Base-by-base conservation (phyloP, 1,284 basidiomycete species). In the Cystobasidiaceae sp. region DNA sequence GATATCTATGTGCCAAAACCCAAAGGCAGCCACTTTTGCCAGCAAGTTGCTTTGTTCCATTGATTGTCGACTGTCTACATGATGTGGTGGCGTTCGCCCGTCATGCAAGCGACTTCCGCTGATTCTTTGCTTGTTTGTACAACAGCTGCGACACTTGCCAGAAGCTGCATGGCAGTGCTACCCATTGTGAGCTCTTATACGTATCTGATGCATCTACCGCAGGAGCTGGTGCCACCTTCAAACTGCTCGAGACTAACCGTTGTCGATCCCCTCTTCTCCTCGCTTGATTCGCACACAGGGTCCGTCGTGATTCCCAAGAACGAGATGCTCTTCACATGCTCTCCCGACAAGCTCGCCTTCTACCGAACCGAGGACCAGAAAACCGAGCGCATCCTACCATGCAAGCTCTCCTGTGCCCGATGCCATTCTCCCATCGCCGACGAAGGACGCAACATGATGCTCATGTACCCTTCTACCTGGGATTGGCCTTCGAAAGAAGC, bases 361-460 rank as follows among this genome's bases (percentile, higher is more conserved):
- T 64, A 64, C 43, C 61, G 61, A 30, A 64, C 61, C 17, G 50
- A 55, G n/a, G 61, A 64, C 21, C 61, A 64, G 33, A 64, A 49
- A 32, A 55, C 32, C 32, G 52, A 46, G 23, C 61, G 56, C 32
- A 44, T 41, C 33, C 61, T 51, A 33, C 61, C 61, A 2, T 54
- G 51, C 61, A 64, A 64, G 51, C 6, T 64, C 11, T 51, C 51
- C 33, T 64, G 61, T 55, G 61, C 51, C 33, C 23, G 61, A 46
- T 64, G 61, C 52, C 50, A 64, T 32, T 46, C 41, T 37, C 61
- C 61, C 0, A 55, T 64, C 39, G 51, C 51, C 17, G 61, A 64
- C 21, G 61, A 64, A 37, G 61, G 61, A 39, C 45, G 61, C 15
- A 56, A 56, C 52, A 64, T 55, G 61, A 64, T 64, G 41, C 32